Conservation (phyloP, 2,329 filamentous ascomycete genomes). For the Macrophomina tecta region DNA sequence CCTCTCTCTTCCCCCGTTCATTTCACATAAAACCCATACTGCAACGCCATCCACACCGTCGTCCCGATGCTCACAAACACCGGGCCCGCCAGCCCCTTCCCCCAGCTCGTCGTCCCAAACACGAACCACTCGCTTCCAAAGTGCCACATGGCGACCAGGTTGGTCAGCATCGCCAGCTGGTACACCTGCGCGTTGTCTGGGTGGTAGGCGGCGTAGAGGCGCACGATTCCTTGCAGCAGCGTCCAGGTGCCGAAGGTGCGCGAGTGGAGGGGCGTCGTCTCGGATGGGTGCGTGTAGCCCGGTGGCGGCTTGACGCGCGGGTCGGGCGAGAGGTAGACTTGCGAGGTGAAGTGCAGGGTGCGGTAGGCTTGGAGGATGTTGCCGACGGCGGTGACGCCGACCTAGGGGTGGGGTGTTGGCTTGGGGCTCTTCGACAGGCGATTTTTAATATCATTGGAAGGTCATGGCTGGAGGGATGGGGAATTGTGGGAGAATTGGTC, state of each 20-base stretch:
- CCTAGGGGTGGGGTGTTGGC: slow-evolving; percentile 55
- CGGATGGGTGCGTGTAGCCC: slow-evolving; percentile 46
- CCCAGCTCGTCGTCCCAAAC: slow-evolving; percentile 75
- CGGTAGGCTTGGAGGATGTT: slow-evolving; percentile 86
- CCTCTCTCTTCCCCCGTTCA: slow-evolving; percentile 24
- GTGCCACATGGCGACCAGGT: slow-evolving; percentile 76
- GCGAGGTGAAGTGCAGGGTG: slow-evolving; percentile 81
- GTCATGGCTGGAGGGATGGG: background rate
- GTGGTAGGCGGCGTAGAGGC: slow-evolving; percentile 84
- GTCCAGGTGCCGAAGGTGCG: slow-evolving; percentile 91
- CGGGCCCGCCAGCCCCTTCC: slow-evolving; percentile 64
- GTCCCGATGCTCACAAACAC: slow-evolving; percentile 62
- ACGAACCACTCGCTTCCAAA: slow-evolving; percentile 82
- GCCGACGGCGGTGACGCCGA: slow-evolving; percentile 79
- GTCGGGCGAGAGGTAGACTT: slow-evolving; percentile 76
- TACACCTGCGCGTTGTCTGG: slow-evolving; percentile 75
- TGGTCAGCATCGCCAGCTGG: slow-evolving; percentile 81
- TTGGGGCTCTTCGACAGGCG: slow-evolving; percentile 1
- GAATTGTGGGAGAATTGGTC: background rate
- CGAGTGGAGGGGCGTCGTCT: slow-evolving; percentile 74
- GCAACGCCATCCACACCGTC: slow-evolving; percentile 67
- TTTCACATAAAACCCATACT: slow-evolving; percentile 73
- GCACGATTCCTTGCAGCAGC: slow-evolving; percentile 74
- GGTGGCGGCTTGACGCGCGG: slow-evolving; percentile 52
- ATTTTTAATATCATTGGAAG: background rate